Conservation (phyloP, 2,329 filamentous ascomycete genomes). For the Diaporthe sp. region DNA sequence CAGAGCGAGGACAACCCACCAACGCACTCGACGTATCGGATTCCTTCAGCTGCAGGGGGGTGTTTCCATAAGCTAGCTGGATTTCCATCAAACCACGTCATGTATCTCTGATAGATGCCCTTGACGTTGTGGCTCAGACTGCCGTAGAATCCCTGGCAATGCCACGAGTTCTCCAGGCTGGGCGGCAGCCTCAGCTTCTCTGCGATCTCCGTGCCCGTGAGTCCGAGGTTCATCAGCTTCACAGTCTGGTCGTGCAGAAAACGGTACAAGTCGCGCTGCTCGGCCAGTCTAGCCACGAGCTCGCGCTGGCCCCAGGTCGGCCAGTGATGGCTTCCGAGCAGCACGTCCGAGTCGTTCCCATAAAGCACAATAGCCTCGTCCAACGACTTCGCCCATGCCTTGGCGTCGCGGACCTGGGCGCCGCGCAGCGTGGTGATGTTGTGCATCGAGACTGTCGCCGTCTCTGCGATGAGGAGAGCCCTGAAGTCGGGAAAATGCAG, state of each 20-base stretch:
- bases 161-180: slow-evolving; percentile 43
- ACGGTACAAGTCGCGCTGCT: slow-evolving; percentile 52
- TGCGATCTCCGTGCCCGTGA: slow-evolving; percentile 51
- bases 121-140: slow-evolving; percentile 52
- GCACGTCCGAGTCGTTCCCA: slow-evolving; percentile 44
- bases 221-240: slow-evolving; percentile 49
- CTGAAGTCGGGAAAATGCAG: slow-evolving; percentile 50
- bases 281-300: slow-evolving; percentile 41
- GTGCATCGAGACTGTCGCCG: slow-evolving; percentile 51
- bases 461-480: slow-evolving; percentile 51
- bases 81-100: slow-evolving; percentile 44
- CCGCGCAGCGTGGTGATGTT: slow-evolving; percentile 55
- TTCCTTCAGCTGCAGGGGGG: slow-evolving; percentile 45
- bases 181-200: slow-evolving; percentile 48
- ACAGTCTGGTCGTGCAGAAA: slow-evolving; percentile 54
- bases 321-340: slow-evolving; percentile 53
- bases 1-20: slow-evolving; percentile 47
- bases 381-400: slow-evolving; percentile 51
- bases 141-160: slow-evolving; percentile 49
- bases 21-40: slow-evolving; percentile 49
- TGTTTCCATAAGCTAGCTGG: slow-evolving; percentile 48
- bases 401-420: slow-evolving; percentile 52
- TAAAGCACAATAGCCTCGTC: slow-evolving; percentile 50
- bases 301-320: slow-evolving; percentile 50
- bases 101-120: slow-evolving; percentile 47